Conservation (phyloP, 1,139 yeast species). For the Kodamaea fungicola region DNA sequence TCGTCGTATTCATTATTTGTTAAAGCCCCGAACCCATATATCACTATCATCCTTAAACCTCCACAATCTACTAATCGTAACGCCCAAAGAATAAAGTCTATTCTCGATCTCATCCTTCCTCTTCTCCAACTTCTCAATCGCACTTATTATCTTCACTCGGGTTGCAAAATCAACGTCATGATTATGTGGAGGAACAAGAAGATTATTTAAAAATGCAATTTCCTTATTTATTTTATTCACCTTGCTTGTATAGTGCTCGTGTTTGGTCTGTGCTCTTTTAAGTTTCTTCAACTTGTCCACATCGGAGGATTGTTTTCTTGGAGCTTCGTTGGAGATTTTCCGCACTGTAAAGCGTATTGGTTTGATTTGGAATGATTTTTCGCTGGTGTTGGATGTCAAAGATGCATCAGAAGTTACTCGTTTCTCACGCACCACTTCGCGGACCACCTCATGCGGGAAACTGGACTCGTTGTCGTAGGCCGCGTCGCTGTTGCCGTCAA, state of each 20-base stretch:
- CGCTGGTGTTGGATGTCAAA: neutral
- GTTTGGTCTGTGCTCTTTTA: conserved; percentile 31
- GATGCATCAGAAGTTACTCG: neutral
- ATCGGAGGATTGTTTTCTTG: conserved; percentile 8
- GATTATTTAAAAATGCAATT: conserved; percentile 34
- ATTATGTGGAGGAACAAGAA: conserved; percentile 42
- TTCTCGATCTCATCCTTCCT: conserved; percentile 44
- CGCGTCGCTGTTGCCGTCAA: conserved; percentile 1
- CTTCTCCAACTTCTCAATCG: conserved; percentile 40
- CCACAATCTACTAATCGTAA: conserved; percentile 44
- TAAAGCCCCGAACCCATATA: conserved; percentile 40
- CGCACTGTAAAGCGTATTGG: conserved; percentile 44
- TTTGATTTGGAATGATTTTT: conserved; percentile 12
- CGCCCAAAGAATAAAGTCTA: conserved; percentile 43
- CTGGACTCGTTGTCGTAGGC: neutral
- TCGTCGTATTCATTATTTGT: conserved; percentile 8
- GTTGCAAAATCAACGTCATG: conserved; percentile 46
- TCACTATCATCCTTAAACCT: conserved; percentile 42
- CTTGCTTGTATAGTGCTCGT: conserved; percentile 32
- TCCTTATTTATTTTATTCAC: conserved; percentile 42
- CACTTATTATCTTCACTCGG: conserved; percentile 37
- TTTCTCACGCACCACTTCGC: conserved; percentile 2
- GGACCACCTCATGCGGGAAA: conserved; percentile 1
- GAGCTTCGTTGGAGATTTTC: conserved; percentile 37
- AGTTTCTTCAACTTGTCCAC: conserved; percentile 11